Percentiles rank a stretch among this genome's conserved stretches.
These are phyloP conservation scores for Trametes elegans DNA, from an alignment of 768 basidiomycete genomes.

Conservation along the genomic window DNA sequence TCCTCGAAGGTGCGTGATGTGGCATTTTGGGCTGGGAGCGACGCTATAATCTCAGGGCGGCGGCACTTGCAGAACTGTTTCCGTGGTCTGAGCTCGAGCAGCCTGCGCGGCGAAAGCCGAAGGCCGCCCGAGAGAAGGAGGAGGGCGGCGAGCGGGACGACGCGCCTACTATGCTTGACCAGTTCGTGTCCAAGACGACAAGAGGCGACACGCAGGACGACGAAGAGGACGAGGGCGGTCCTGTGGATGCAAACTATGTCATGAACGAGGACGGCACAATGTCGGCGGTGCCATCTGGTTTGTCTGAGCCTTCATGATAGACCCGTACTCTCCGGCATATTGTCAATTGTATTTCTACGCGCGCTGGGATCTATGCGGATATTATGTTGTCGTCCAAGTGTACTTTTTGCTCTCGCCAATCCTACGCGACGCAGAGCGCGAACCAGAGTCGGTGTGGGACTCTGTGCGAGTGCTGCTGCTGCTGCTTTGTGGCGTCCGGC, in stretches of 20 bases:
- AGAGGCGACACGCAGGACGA: constrained; percentile 19
- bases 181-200: constrained; percentile 40
- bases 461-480: not conserved
- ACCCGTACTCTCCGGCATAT: not conserved
- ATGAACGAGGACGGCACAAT: constrained; percentile 65
- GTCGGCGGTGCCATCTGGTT: constrained; percentile 28
- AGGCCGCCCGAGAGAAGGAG: constrained; percentile 26
- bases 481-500: not conserved
- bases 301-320: not conserved
- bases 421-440: too few species aligned
- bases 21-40: too few species aligned
- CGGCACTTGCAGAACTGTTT: constrained; percentile 48
- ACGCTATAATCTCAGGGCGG: not conserved
- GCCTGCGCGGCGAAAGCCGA: constrained; percentile 43
- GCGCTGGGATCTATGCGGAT: not conserved
- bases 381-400: not conserved
- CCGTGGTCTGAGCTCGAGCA: constrained; percentile 48
- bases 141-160: constrained; percentile 20
- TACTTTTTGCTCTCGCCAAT: not conserved
- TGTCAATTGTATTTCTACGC: not conserved
- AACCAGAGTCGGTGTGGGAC: too few species aligned
- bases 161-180: constrained; percentile 46
- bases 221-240: constrained; percentile 23
- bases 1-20: constrained; percentile 61
- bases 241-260: constrained; percentile 39